Percentiles rank a stretch among this genome's conserved stretches.
These are phyloP conservation scores for Achlya hypogyna DNA, from an alignment of 352 stramenopile species.

Conservation along the genomic window DNA sequence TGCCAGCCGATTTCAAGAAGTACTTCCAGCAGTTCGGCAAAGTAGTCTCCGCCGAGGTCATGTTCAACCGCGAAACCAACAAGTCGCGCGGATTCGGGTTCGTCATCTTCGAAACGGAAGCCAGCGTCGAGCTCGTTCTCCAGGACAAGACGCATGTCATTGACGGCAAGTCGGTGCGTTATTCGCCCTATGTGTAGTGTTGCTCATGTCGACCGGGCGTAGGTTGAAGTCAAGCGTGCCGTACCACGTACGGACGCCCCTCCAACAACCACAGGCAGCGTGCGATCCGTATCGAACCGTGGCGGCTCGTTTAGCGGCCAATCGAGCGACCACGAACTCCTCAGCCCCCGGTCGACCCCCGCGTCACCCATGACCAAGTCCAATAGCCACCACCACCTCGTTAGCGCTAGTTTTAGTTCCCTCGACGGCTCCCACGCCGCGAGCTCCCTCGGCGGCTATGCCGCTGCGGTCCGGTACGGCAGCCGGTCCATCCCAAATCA, in stretches of 20 bases:
- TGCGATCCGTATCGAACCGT: constrained; percentile 57
- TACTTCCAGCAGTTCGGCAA: constrained; percentile 91
- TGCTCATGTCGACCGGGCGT: not conserved
- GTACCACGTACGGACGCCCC: constrained; percentile 76
- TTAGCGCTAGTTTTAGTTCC: constrained; percentile 11
- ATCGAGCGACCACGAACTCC: constrained; percentile 27
- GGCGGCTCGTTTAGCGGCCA: constrained; percentile 72
- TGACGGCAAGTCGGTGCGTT: constrained; percentile 77
- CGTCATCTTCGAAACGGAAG: constrained; percentile 88
- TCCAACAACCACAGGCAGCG: constrained; percentile 24
- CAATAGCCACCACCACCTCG: constrained; percentile 28
- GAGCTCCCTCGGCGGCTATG: constrained; percentile 61
- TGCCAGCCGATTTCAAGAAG: constrained; percentile 82
- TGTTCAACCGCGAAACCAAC: constrained; percentile 94
- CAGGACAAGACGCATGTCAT: constrained; percentile 85
- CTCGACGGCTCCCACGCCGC: constrained; percentile 37
- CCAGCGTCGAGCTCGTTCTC: constrained; percentile 79
- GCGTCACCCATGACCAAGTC: constrained; percentile 27
- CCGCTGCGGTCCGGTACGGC: constrained; percentile 63
- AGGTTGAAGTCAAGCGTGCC: constrained; percentile 79
- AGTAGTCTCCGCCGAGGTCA: constrained; percentile 89
- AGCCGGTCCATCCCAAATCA: constrained; percentile 24
- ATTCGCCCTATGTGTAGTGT: not conserved
- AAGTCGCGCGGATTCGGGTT: constrained; percentile 91
- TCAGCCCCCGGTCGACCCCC: constrained; percentile 43